A percentile compares a stretch with the other conserved stretches of the same genome.
Conservation (phyloP, 352 stramenopile genomes). For the Phytopythium delawarense region DNA sequence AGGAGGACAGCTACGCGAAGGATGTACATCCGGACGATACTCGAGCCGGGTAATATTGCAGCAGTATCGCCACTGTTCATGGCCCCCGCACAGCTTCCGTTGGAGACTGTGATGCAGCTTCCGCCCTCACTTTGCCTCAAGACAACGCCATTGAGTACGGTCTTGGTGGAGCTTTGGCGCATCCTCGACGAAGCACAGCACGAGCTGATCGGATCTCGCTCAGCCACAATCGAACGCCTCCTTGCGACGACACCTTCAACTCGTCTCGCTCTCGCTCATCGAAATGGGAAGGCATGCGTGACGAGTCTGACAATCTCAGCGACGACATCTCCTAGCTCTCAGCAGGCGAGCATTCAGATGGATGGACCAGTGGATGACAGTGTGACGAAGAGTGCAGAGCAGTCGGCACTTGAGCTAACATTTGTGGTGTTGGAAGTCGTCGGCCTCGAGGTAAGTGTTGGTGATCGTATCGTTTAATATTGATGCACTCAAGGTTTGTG, state of each 20-base stretch:
- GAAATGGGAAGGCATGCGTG: background rate
- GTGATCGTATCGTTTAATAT: background rate
- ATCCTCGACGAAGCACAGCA: background rate
- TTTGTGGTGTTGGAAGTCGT: background rate
- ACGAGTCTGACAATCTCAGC: background rate
- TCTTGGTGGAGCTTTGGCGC: background rate
- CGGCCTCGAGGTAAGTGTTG: background rate
- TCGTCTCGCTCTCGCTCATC: background rate
- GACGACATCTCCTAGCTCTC: background rate
- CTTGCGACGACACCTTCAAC: background rate
- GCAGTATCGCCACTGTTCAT: background rate
- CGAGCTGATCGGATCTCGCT: background rate
- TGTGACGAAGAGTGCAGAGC: background rate
- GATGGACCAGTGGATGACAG: background rate
- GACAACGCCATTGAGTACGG: background rate
- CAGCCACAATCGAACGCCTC: background rate
- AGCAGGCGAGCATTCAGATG: background rate
- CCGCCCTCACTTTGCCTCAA: background rate
- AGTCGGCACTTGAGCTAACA: background rate
- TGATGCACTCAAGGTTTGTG: background rate
- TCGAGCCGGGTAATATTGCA: conserved; percentile 6
- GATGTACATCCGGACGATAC: background rate
- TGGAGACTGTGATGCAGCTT: background rate
- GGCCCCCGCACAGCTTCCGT: background rate
- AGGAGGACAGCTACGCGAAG: too few relatives aligned